Evolutionary conservation across 2,329 filamentous ascomycete species (phyloP).

Genomic region (Orbilia ellipsospora): DNA sequence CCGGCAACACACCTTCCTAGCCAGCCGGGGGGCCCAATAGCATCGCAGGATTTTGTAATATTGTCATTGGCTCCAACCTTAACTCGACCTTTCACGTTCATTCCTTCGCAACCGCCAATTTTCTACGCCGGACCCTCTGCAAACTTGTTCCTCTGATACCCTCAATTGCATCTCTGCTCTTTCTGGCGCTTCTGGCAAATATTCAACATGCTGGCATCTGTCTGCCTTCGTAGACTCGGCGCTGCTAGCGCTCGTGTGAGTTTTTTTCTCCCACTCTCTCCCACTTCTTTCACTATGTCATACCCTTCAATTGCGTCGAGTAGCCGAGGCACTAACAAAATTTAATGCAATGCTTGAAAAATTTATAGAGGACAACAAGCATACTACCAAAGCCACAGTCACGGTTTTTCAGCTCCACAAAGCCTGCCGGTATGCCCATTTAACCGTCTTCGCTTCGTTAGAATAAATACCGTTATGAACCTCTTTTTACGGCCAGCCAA

Average conservation of each 20-base stretch:
- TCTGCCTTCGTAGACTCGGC: constrained; percentile 54
- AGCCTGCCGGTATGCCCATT: constrained; percentile 74
- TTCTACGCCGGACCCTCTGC: constrained; percentile 11
- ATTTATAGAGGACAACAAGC: constrained; percentile 62
- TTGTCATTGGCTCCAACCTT: constrained; percentile 8
- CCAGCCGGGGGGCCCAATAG: constrained; percentile 53
- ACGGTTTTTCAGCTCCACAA: constrained; percentile 87
- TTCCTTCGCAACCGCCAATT: constrained; percentile 18
- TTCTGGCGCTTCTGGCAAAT: constrained; percentile 21
- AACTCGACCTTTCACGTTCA: constrained; percentile 44
- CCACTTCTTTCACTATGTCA: constrained; percentile 20
- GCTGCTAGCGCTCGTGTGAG: constrained; percentile 54
- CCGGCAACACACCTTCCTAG: constrained; percentile 48
- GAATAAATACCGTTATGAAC: not conserved
- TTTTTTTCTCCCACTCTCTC: constrained; percentile 46
- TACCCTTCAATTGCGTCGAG: constrained; percentile 24
- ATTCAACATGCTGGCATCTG: constrained; percentile 46
- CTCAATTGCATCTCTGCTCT: constrained; percentile 56
- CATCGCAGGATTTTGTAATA: constrained; percentile 56
- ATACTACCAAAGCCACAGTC: constrained; percentile 74
- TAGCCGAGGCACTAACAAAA: constrained; percentile 45
- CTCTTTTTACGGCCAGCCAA: not conserved
- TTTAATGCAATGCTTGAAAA: constrained; percentile 1
- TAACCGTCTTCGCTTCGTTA: not conserved
- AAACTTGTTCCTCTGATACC: constrained; percentile 42